phyloP scores from a whole-genome alignment of 2,329 filamentous ascomycete species.

The Alternaria gansuensis region DNA sequence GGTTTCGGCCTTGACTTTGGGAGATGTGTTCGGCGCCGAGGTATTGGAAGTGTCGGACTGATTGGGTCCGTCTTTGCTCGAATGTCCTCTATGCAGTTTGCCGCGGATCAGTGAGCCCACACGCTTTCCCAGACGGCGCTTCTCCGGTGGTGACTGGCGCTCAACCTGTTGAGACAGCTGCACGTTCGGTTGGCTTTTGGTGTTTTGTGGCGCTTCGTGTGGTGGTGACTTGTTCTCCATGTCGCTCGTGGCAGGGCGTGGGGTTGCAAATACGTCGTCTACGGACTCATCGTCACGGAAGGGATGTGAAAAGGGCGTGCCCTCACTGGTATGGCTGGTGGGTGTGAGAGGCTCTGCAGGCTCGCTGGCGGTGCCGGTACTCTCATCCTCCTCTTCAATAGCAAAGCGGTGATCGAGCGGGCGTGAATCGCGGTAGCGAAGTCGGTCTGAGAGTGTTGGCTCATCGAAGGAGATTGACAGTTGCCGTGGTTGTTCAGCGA shows the following conservation, averaged over 20 bases:
- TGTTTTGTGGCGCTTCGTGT: conserved; percentile 11
- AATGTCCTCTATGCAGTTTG: conserved; percentile 27
- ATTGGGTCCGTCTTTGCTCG: conserved; percentile 18
- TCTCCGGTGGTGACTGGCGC: conserved; percentile 32
- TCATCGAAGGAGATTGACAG: conserved; percentile 37
- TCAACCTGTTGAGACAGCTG: conserved; percentile 15
- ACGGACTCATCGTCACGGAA: conserved; percentile 43
- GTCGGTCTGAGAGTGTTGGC: conserved; percentile 29
- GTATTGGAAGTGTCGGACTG: conserved; percentile 11
- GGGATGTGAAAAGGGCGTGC: conserved; percentile 37
- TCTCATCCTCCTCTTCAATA: conserved; percentile 53
- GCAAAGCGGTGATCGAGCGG: conserved; percentile 39
- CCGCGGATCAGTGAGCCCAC: conserved; percentile 48
- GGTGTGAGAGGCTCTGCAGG: conserved; percentile 53
- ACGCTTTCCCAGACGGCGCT: conserved; percentile 43
- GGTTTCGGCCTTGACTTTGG: conserved; percentile 18
- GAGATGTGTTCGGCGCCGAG: conserved; percentile 11
- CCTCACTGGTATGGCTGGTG: conserved; percentile 48
- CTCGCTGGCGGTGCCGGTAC: conserved; percentile 52
- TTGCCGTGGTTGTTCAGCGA: conserved; percentile 27
- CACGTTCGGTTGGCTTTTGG: conserved; percentile 1
- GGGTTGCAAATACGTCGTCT: conserved; percentile 31
- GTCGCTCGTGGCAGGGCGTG: conserved; percentile 23
- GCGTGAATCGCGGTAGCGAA: conserved; percentile 42
- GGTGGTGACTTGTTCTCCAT: conserved; percentile 16